Evolutionary conservation across 2,329 filamentous ascomycete species (phyloP).

Genomic region (Thelonectria olida): DNA sequence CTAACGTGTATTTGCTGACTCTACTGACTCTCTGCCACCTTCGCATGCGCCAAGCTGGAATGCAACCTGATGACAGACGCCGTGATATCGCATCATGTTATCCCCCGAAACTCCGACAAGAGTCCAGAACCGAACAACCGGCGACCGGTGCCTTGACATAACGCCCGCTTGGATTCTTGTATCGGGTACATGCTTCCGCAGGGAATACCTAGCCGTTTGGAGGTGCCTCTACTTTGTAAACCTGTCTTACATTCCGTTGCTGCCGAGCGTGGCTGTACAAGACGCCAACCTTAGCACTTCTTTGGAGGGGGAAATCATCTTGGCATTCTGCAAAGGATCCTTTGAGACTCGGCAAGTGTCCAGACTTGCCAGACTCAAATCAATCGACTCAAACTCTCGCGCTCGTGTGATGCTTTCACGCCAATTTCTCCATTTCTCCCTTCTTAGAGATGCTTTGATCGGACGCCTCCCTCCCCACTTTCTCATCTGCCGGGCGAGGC

Average conservation of each 20-base stretch:
- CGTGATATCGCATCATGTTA: constrained; percentile 3
- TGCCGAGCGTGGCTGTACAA: constrained; percentile 5
- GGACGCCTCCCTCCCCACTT: neutral
- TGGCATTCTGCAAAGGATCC: neutral
- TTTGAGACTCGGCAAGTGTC: neutral
- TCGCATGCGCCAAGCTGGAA: constrained; percentile 15
- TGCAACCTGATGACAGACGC: constrained; percentile 10
- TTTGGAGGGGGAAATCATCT: constrained; percentile 1
- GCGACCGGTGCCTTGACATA: neutral
- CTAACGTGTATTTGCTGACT: constrained; percentile 5
- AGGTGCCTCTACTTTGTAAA: constrained; percentile 8
- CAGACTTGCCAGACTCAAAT: neutral
- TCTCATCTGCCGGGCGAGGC: neutral
- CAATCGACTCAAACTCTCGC: neutral
- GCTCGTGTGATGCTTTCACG: neutral
- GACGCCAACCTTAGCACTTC: constrained; percentile 1
- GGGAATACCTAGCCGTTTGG: neutral
- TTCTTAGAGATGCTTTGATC: neutral
- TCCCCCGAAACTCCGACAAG: neutral
- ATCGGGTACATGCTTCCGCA: neutral
- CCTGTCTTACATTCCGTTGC: constrained; percentile 1
- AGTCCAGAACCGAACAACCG: constrained; percentile 16
- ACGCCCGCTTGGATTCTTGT: constrained; percentile 1
- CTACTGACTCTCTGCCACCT: constrained; percentile 7
- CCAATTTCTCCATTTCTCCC: neutral